Percentiles rank a stretch among this genome's conserved stretches.
These are phyloP conservation scores for Cucurbita moschata DNA, from an alignment of 306 rosid genomes.

Conservation along the genomic window DNA sequence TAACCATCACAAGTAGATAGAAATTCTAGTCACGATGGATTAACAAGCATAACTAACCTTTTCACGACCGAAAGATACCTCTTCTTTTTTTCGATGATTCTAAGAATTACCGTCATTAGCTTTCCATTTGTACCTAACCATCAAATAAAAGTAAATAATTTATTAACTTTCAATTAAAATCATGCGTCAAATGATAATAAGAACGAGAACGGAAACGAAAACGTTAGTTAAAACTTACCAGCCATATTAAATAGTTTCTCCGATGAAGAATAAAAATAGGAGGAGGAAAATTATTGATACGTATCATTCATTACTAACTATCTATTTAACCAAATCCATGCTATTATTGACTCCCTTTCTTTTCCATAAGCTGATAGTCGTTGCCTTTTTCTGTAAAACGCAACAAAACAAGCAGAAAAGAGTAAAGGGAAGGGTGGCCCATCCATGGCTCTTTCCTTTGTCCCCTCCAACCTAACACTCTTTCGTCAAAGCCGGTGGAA, in stretches of 20 bases:
- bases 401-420: constrained; percentile 32
- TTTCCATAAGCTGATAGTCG: constrained; percentile 23
- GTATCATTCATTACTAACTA: background rate
- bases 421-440: constrained; percentile 31
- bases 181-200: background rate
- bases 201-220: background rate
- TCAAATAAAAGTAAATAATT: background rate
- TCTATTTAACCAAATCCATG: background rate
- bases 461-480: constrained; percentile 21
- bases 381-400: constrained; percentile 1
- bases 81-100: background rate
- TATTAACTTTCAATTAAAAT: background rate
- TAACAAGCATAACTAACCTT: background rate
- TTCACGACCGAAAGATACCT: background rate
- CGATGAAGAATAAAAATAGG: background rate
- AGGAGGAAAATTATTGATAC: background rate
- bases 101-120: background rate
- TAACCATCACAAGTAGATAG: background rate
- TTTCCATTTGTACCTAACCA: background rate
- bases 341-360: constrained; percentile 12
- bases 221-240: background rate
- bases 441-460: constrained; percentile 45
- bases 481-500: constrained; percentile 13
- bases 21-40: background rate
- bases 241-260: background rate